Evolutionary conservation across 2,329 filamentous ascomycete species (phyloP), one percentile per base, ranked within the genome.

Genomic region (Chalaropsis thielavioides): DNA sequence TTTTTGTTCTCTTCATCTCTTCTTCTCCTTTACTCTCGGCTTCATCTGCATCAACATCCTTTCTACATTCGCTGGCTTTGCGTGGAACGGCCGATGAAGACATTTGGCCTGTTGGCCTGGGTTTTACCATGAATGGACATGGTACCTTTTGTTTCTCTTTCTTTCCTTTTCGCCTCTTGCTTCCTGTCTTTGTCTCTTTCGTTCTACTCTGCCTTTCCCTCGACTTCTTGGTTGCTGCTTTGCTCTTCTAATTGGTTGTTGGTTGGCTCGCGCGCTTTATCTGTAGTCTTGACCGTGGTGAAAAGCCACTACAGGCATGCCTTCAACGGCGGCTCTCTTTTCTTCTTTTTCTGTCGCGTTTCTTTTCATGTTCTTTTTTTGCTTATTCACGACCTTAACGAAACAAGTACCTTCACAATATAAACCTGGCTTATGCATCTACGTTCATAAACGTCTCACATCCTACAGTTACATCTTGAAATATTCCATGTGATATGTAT

Each of bases 91-190:
- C 63, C 61, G 63, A 62, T 58, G 62, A 64, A 60, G 54, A 59
- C 62, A 64, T 64, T 46, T 64, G 40, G 62, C 62, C 49, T 59
- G 43, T 46, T 64, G 40, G 62, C 62, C 49, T 59, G 43, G 62
- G 62, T 64, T 64, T 64, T 64, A 60, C 62, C 62, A 64, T 64
- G 62, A 64, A 64, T 27, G 62, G 62, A 59, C 62, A 64, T 64
- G 62, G 62, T 64, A 46, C 62, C 62, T 64, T 38, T 64, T 35
- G 62, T 58, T 56, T 60, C 59, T 46, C 31, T 64, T 59, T 44
- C 10, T 44, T 22, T 64, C 1, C 13, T 40, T 41, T 38, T 41
- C 11, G 5, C 7, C 35, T 38, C 8, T 8, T 10, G 10, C 35
- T 1, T 43, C 43, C 31, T 31, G 3, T 38, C 10, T 17, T 51